A percentile compares a stretch with the other conserved stretches of the same genome.
Conservation (phyloP, 306 rosid genomes). For the Pterocarpus macrocarpus region DNA sequence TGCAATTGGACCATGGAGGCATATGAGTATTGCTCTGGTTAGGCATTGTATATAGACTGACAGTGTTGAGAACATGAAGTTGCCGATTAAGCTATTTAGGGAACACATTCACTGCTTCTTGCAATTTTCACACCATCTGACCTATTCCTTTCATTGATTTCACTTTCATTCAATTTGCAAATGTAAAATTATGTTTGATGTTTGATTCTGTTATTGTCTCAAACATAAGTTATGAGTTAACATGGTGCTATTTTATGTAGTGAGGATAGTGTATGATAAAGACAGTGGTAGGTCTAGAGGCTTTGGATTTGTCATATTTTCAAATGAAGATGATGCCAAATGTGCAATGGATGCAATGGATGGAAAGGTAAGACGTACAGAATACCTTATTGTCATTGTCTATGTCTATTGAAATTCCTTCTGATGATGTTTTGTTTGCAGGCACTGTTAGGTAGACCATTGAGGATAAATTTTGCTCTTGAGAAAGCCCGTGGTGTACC, state of each 20-base stretch:
- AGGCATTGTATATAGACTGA: not conserved
- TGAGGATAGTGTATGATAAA: slow-evolving; percentile 79
- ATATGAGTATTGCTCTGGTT: slow-evolving; percentile 15
- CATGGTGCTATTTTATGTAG: slow-evolving; percentile 46
- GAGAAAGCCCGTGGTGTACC: slow-evolving; percentile 83
- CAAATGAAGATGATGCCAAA: slow-evolving; percentile 69
- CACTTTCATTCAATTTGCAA: not conserved
- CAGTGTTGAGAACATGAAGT: slow-evolving; percentile 5
- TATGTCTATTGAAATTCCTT: slow-evolving; percentile 16
- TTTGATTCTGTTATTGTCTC: slow-evolving; percentile 25
- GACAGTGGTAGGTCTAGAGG: slow-evolving; percentile 93
- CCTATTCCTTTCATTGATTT: slow-evolving; percentile 11
- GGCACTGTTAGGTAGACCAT: slow-evolving; percentile 87
- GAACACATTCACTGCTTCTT: not conserved
- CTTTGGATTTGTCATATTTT: slow-evolving; percentile 83
- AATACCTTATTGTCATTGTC: not conserved
- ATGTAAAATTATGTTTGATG: too few species aligned
- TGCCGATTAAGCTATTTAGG: slow-evolving; percentile 1
- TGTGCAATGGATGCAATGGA: slow-evolving; percentile 94
- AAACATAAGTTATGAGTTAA: slow-evolving; percentile 24
- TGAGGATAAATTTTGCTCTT: slow-evolving; percentile 80
- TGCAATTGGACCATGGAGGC: not conserved
- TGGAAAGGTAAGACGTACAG: slow-evolving; percentile 70
- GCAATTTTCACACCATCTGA: not conserved
- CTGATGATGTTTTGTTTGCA: slow-evolving; percentile 53